Evolutionary conservation across 306 rosid species (phyloP).

Genomic region (Leucaena leucocephala): DNA sequence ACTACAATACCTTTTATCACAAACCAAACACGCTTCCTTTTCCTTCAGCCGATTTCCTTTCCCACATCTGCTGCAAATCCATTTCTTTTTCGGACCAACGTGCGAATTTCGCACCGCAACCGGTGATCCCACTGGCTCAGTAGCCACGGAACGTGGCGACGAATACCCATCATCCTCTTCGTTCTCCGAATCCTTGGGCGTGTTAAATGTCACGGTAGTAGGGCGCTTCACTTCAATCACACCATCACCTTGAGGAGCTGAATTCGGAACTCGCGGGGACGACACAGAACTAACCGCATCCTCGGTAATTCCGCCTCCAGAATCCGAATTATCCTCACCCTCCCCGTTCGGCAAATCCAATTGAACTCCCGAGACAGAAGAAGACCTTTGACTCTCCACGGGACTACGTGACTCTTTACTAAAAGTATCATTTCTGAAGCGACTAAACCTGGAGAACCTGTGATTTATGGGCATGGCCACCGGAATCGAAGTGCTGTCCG

Average conservation of each 20-base stretch:
- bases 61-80: constrained; percentile 73
- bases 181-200: constrained; percentile 66
- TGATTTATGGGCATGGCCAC: constrained; percentile 59
- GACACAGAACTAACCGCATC: constrained; percentile 42
- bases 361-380: constrained; percentile 52
- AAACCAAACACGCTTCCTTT: constrained; percentile 80
- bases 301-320: constrained; percentile 40
- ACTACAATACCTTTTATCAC: constrained; percentile 73
- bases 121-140: constrained; percentile 64
- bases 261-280: constrained; percentile 36
- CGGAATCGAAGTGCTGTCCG: constrained; percentile 57
- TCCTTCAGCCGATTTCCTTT: constrained; percentile 75
- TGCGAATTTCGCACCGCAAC: constrained; percentile 14
- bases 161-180: constrained; percentile 53
- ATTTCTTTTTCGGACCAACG: constrained; percentile 41
- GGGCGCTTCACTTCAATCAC: constrained; percentile 47
- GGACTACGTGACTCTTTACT: constrained; percentile 47
- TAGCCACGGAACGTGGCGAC: constrained; percentile 63
- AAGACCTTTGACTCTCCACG: constrained; percentile 54
- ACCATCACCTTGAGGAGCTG: constrained; percentile 25
- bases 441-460: constrained; percentile 48
- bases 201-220: constrained; percentile 56
- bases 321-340: constrained; percentile 40
- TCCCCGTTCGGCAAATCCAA: constrained; percentile 52
- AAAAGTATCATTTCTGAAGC: constrained; percentile 51